Conservation (phyloP, 768 basidiomycete genomes). For the Dictyophora rubrovolvata region DNA sequence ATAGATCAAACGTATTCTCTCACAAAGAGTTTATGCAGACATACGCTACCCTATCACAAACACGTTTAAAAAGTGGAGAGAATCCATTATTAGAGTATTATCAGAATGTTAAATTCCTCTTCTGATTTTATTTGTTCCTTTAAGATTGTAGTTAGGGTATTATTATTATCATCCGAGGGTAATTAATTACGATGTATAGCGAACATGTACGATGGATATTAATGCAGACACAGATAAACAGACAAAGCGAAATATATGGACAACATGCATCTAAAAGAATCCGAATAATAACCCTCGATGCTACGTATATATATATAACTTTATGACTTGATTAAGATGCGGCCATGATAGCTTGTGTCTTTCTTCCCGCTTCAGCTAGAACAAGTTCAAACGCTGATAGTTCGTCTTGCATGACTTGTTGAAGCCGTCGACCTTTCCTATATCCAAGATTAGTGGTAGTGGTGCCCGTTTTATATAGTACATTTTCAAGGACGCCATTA, state of each 20-base stretch:
- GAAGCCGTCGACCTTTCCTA: slow-evolving; percentile 30
- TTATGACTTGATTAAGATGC: slow-evolving; percentile 29
- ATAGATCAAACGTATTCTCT: slow-evolving; percentile 73
- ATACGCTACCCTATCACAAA: slow-evolving; percentile 67
- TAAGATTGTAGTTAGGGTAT: not conserved
- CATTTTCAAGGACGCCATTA: not conserved
- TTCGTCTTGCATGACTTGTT: slow-evolving; percentile 68
- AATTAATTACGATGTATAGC: not conserved
- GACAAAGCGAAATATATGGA: not conserved
- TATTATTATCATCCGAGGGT: not conserved
- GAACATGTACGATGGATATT: not conserved
- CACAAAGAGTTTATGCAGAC: slow-evolving; percentile 85
- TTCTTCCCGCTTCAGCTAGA: slow-evolving; percentile 58
- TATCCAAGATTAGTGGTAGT: slow-evolving; percentile 17
- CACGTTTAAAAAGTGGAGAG: slow-evolving; percentile 68
- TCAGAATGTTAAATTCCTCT: slow-evolving; percentile 88
- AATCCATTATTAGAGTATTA: slow-evolving; percentile 87
- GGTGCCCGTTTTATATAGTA: slow-evolving; percentile 13
- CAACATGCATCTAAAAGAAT: not conserved
- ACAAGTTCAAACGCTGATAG: slow-evolving; percentile 65
- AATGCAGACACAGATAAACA: not conserved
- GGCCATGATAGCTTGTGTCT: slow-evolving; percentile 78
- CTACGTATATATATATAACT: not conserved
- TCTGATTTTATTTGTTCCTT: slow-evolving; percentile 32
- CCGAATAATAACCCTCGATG: not conserved